A percentile compares a stretch with the other conserved stretches of the same genome.
Conservation (phyloP, 495 filamentous ascomycete species). For the Copromyces sp. region DNA sequence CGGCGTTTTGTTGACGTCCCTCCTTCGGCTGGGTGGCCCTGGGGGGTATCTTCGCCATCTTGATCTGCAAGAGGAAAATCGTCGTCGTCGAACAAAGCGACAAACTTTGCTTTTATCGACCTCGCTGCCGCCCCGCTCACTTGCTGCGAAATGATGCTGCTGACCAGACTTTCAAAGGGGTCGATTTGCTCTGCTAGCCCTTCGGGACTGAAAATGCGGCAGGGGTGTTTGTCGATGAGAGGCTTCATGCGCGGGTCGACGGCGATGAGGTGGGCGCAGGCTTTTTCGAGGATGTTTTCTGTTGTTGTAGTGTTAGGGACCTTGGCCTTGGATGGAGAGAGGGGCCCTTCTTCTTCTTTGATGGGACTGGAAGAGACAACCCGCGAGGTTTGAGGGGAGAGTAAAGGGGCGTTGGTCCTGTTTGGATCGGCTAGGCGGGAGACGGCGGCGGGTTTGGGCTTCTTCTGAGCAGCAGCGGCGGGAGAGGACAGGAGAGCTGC, state of each 20-base stretch:
- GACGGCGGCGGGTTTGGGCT: constrained; percentile 28
- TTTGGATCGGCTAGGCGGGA: constrained; percentile 39
- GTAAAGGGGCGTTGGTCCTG: constrained; percentile 60
- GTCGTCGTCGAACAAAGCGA: constrained; percentile 51
- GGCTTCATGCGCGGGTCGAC: constrained; percentile 64
- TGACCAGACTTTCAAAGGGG: constrained; percentile 72
- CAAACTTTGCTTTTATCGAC: constrained; percentile 77
- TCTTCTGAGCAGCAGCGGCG: constrained; percentile 12
- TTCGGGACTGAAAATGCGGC: constrained; percentile 67
- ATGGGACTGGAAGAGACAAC: constrained; percentile 46
- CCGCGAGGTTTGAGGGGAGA: constrained; percentile 68
- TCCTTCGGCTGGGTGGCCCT: constrained; percentile 2
- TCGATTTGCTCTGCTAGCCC: constrained; percentile 76
- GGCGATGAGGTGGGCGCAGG: constrained; percentile 63
- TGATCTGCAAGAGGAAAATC: neutral
- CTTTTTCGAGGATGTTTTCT: constrained; percentile 64
- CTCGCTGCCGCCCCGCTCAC: constrained; percentile 86
- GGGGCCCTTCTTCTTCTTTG: constrained; percentile 12
- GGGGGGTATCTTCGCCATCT: constrained; percentile 6
- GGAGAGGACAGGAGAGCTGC: constrained; percentile 24
- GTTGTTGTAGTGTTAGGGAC: constrained; percentile 54
- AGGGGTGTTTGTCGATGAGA: constrained; percentile 66
- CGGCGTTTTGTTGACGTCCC: constrained; percentile 11
- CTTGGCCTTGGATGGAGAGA: constrained; percentile 48
- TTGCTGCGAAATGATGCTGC: constrained; percentile 90